Evolutionary conservation across 1,284 basidiomycete genomes (phyloP).

Genomic region (Puccinia novopanici): DNA sequence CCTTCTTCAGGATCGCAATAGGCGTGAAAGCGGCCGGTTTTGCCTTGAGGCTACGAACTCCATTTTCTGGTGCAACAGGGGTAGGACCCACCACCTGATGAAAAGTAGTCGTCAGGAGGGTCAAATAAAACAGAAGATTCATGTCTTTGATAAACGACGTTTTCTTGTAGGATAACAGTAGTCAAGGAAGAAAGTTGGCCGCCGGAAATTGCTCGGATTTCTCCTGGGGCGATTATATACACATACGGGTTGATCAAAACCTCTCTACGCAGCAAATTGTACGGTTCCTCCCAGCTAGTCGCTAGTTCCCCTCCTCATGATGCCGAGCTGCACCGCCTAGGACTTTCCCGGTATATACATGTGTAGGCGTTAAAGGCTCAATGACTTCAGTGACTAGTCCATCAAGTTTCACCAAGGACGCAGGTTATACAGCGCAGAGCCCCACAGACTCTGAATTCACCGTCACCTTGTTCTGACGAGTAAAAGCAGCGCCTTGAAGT

Average conservation of each 20-base stretch:
- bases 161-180: too few species aligned
- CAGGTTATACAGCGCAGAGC: background rate
- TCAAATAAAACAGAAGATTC: background rate
- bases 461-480: background rate
- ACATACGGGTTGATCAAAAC: background rate
- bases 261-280: background rate
- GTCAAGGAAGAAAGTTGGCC: background rate
- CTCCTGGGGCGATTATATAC: background rate
- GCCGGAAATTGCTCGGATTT: background rate
- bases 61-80: background rate
- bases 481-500: background rate
- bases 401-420: background rate
- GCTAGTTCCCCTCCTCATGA: background rate
- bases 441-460: background rate
- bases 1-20: background rate
- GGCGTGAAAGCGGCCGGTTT: too few species aligned
- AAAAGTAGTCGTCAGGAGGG: constrained; percentile 3
- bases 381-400: background rate
- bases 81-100: background rate
- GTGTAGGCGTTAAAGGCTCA: too few species aligned
- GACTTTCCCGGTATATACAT: background rate
- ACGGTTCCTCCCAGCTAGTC: background rate
- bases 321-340: background rate
- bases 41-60: background rate
- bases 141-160: too few species aligned